Base-by-base conservation (phyloP, 495 filamentous ascomycete species). In the Penicillium fimorum region DNA sequence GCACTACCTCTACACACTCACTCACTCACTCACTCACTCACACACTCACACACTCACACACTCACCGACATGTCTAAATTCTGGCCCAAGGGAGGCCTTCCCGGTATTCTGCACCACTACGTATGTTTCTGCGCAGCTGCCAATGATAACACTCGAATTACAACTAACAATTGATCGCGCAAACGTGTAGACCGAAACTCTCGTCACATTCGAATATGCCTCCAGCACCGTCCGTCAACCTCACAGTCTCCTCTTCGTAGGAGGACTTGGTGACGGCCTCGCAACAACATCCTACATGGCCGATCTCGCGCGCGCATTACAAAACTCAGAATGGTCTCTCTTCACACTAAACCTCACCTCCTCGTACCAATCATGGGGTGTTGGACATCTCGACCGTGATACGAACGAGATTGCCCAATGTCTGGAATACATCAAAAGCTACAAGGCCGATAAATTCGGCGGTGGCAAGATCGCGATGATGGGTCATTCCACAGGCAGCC, bases 401-500 rank as follows among this genome's bases (percentile, higher is more conserved):
- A 89, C 85, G 1, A 63, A 78, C n/a, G 90, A 97, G 70, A 80
- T 96, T 29, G 79, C 80, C 1, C 71, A 81, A 15, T 79, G 87
- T 47, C 82, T 96, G 5, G 67, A 76, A n/a, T 91, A 95, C 63
- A 84, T 96, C 61, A 76, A 76, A 5, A 65, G 69, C 5, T 75
- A 74, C 52, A 76, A 77, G 54, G 60, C 56, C 0, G 56, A 58
- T 10, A 71, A 69, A 42, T 75, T 72, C 53, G 65, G 70, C 12
- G 70, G 62, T 10, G 68, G 77, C 15, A 89, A 86, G 61, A 76
- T 96, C 9, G 85, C 93, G 15, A 69, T 96, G 3, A 82, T 97
- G 80, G 92, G 93, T 13, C 90, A 95, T 63, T 91, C 87, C 2
- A 89, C 86, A 0, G 92, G 92, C 0, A 89, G 88, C 50, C 92